Evolutionary conservation across 345 rosid species (phyloP), one percentile per base, ranked within the genome.

Genomic region (Sonneratia alba): DNA sequence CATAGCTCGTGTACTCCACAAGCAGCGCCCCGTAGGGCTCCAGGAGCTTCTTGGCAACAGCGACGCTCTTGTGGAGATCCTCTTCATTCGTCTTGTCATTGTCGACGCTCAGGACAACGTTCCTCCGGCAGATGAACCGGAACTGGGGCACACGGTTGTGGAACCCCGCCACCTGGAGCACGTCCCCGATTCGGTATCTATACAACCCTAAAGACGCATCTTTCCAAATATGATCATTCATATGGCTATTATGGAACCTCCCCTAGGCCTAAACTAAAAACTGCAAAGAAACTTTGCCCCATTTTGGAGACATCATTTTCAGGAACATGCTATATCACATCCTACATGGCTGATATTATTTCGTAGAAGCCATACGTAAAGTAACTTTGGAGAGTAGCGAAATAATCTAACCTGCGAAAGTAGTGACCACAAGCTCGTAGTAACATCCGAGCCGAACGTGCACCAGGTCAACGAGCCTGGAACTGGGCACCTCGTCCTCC

Each of bases 51-150:
- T 84, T 88, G 36, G 88, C 88, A 1, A 0, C 43, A 8, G 86
- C 73, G 62, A 86, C 65, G 83, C 89, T 81, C 68, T 80, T 83
- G 82, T 85, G 89, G 24, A 87, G 84, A 72, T 87, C 92, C 68
- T 84, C 83, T 71, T 87, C 92, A 57, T 84, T 85, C 15, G 92
- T 87, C 77, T 87, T 87, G 84, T 87, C 92, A 27, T 70, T 84
- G 81, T 85, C 92, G 11, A 87, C 83, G 84, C 92, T 85, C 19
- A 87, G 82, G 45, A 87, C 83, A 47, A 87, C 89, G 34, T 87
- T 85, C 69, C 84, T 82, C 81, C 92, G 73, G 81, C 92, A 86
- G 57, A 88, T 84, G 84, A 88, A 88, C 15, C 86, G 80, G 80
- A 88, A 88, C 18, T 88, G 88, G 4, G 92, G 92, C 16, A 88